Percentiles rank a stretch among this genome's conserved stretches.
phyloP scores from a whole-genome alignment of 495 filamentous ascomycete species.

The Haplographium delicatum region DNA sequence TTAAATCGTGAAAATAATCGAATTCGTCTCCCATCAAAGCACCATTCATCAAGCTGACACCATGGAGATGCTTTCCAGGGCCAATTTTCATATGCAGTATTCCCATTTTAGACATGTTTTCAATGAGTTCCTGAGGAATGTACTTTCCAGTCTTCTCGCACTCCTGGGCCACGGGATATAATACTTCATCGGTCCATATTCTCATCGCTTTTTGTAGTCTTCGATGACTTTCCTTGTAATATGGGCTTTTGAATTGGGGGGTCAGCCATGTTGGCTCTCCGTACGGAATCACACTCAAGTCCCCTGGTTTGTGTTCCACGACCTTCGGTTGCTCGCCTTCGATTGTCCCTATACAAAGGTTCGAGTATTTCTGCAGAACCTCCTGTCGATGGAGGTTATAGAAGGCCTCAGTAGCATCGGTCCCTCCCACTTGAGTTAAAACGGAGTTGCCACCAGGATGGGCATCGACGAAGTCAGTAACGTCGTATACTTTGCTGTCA shows the following conservation, averaged over 20 bases:
- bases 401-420: slow-evolving; percentile 82
- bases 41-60: slow-evolving; percentile 60
- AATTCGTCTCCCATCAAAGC: slow-evolving; percentile 73
- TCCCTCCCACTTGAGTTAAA: slow-evolving; percentile 77
- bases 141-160: slow-evolving; percentile 71
- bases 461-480: slow-evolving; percentile 85
- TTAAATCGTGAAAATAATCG: slow-evolving; percentile 83
- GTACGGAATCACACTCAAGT: slow-evolving; percentile 71
- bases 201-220: slow-evolving; percentile 65
- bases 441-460: slow-evolving; percentile 84
- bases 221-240: slow-evolving; percentile 74
- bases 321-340: slow-evolving; percentile 70
- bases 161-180: slow-evolving; percentile 70
- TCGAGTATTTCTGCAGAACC: slow-evolving; percentile 70
- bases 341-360: slow-evolving; percentile 71
- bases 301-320: slow-evolving; percentile 62
- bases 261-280: slow-evolving; percentile 78
- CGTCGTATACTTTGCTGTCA: slow-evolving; percentile 88
- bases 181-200: slow-evolving; percentile 64
- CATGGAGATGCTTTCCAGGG: slow-evolving; percentile 77
- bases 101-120: slow-evolving; percentile 67
- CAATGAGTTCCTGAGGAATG: slow-evolving; percentile 72
- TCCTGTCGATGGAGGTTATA: slow-evolving; percentile 93
- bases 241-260: slow-evolving; percentile 73
- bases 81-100: slow-evolving; percentile 79